These are phyloP conservation scores for Colletotrichum echinochloae DNA, from an alignment of 2,329 filamentous ascomycete species.

Conservation along the genomic window DNA sequence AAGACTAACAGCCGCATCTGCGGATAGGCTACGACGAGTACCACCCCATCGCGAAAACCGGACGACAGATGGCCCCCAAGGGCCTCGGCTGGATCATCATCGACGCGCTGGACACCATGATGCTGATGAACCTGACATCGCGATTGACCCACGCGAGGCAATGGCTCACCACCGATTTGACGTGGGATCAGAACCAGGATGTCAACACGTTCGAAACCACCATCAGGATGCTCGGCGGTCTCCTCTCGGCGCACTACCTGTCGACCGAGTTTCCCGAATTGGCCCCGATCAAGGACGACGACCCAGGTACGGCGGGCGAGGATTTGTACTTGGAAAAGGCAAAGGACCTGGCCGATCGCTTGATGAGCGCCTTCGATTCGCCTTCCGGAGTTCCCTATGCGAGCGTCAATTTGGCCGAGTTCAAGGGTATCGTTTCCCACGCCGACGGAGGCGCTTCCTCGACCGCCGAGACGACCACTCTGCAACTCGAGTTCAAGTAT, in stretches of 20 bases:
- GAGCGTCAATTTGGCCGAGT: slow-evolving; percentile 86
- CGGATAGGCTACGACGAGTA: slow-evolving; percentile 85
- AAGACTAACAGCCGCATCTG: slow-evolving; percentile 19
- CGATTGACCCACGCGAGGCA: slow-evolving; percentile 86
- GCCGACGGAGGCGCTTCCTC: slow-evolving; percentile 89
- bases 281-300: slow-evolving; percentile 78
- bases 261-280: slow-evolving; percentile 85
- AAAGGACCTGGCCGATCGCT: slow-evolving; percentile 87
- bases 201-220: slow-evolving; percentile 99
- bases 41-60: slow-evolving; percentile 82
- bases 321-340: slow-evolving; percentile 97
- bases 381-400: slow-evolving; percentile 88
- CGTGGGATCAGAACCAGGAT: slow-evolving; percentile 92
- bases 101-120: slow-evolving; percentile 94
- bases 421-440: slow-evolving; percentile 82
- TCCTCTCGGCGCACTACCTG: slow-evolving; percentile 95
- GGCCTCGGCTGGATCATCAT: slow-evolving; percentile 99
- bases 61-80: slow-evolving; percentile 85
- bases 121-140: slow-evolving; percentile 96
- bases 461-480: slow-evolving; percentile 89
- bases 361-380: slow-evolving; percentile 90
- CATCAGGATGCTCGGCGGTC: slow-evolving; percentile 94
- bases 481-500: slow-evolving; percentile 98
- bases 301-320: slow-evolving; percentile 79
- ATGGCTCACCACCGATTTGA: slow-evolving; percentile 85